Conservation (phyloP, 108 stramenopile species). For the Heterococcus sp. region DNA sequence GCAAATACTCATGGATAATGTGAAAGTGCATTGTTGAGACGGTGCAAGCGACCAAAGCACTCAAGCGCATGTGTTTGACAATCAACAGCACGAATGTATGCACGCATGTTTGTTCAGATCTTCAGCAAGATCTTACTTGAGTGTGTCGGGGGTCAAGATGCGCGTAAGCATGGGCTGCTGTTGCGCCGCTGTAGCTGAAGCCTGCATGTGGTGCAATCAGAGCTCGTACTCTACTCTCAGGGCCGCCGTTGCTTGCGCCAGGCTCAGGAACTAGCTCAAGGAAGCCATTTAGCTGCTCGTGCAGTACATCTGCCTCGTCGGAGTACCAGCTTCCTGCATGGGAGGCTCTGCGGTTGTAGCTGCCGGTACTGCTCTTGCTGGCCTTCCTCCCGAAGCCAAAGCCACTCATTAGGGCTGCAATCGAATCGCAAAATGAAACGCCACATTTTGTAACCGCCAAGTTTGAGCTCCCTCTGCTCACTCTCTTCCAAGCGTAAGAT, state of each 20-base stretch:
- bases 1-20: not conserved
- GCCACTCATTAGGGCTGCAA: too few relatives aligned
- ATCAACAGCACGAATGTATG: not conserved
- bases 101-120: not conserved
- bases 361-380: not conserved
- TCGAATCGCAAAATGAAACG: too few relatives aligned
- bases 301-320: not conserved
- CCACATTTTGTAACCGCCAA: too few relatives aligned
- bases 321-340: constrained; percentile 26
- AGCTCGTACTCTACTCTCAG: constrained; percentile 1
- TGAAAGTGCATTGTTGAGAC: not conserved
- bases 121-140: not conserved
- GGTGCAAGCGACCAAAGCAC: not conserved
- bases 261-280: not conserved
- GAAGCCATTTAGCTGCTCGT: not conserved
- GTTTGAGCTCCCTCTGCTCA: too few relatives aligned
- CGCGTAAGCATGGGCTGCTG: constrained; percentile 48
- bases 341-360: constrained; percentile 10
- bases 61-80: not conserved
- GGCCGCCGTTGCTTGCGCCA: not conserved
- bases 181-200: constrained; percentile 49
- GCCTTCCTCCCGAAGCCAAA: too few relatives aligned
- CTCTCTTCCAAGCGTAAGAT: too few relatives aligned
- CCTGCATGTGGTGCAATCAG: constrained; percentile 49
- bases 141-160: constrained; percentile 13